phyloP scores from a whole-genome alignment of 306 rosid species.

The Luffa aegyptiaca region DNA sequence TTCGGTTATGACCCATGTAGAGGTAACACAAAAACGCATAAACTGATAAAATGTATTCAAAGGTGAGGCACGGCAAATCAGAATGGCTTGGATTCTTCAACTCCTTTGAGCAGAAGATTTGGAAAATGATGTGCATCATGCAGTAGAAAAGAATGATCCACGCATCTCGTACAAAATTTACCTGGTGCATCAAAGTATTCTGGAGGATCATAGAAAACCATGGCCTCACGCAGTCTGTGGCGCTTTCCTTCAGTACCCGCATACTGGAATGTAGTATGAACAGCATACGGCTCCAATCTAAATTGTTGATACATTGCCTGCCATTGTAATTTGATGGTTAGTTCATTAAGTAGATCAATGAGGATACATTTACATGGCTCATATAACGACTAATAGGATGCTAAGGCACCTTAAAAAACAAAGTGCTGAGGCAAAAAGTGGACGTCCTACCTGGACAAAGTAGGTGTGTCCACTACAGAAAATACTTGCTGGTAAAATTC shows the following conservation, averaged over 20 bases:
- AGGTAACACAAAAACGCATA: not conserved
- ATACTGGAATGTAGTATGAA: slow-evolving; percentile 87
- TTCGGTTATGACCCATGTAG: not conserved
- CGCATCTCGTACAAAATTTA: slow-evolving; percentile 11
- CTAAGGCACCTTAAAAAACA: not conserved
- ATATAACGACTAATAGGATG: not conserved
- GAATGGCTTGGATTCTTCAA: not conserved
- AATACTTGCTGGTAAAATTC: slow-evolving; percentile 79
- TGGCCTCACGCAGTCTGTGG: slow-evolving; percentile 87
- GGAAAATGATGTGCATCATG: not conserved
- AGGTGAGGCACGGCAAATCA: not conserved
- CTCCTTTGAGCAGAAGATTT: not conserved
- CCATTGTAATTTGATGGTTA: slow-evolving; percentile 15
- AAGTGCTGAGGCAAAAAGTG: not conserved
- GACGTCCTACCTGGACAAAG: slow-evolving; percentile 69
- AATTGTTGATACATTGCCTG: slow-evolving; percentile 87
- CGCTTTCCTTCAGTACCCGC: slow-evolving; percentile 97
- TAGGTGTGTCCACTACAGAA: slow-evolving; percentile 96
- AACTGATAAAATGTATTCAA: not conserved
- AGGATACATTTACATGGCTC: not conserved
- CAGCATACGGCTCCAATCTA: slow-evolving; percentile 82
- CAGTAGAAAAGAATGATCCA: not conserved
- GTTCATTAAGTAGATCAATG: not conserved
- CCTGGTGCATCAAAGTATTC: slow-evolving; percentile 80
- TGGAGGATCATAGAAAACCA: slow-evolving; percentile 83